These are phyloP conservation scores for Monosporozyma yasuniensis DNA, from an alignment of 805 yeast genomes.

Conservation along the genomic window DNA sequence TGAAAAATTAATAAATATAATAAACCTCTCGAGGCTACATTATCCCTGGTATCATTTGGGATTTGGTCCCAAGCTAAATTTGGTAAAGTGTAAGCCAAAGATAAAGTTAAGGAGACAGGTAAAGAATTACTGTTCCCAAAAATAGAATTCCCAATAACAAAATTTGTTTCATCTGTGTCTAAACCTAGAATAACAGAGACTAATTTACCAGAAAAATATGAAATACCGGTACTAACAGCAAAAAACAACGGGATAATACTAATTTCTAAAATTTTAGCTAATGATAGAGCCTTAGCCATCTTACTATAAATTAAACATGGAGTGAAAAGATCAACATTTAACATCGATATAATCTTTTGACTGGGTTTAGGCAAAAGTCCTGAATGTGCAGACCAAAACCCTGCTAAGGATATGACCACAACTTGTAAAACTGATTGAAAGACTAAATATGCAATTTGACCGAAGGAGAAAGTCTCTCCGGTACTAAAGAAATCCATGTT, in stretches of 20 bases:
- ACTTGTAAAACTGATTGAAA: slow-evolving; percentile 90
- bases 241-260: slow-evolving; percentile 77
- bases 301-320: slow-evolving; percentile 91
- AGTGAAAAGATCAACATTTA: slow-evolving; percentile 88
- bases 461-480: slow-evolving; percentile 22
- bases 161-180: slow-evolving; percentile 72
- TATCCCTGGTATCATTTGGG: slow-evolving; percentile 54
- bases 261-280: slow-evolving; percentile 71
- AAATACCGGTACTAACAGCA: slow-evolving; percentile 71
- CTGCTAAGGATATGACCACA: slow-evolving; percentile 75
- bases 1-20: slow-evolving; percentile 67
- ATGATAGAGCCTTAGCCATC: slow-evolving; percentile 54
- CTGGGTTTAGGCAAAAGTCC: slow-evolving; percentile 62
- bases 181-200: slow-evolving; percentile 47
- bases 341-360: slow-evolving; percentile 65
- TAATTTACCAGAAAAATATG: slow-evolving; percentile 52
- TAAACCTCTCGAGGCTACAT: slow-evolving; percentile 71
- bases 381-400: slow-evolving; percentile 71
- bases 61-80: slow-evolving; percentile 68
- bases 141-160: slow-evolving; percentile 93
- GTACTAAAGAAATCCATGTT: not conserved
- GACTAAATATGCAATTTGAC: slow-evolving; percentile 49
- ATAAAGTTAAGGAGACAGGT: slow-evolving; percentile 83
- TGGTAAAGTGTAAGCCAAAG: slow-evolving; percentile 69
- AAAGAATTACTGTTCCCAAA: slow-evolving; percentile 93